Evolutionary conservation across 225 moss, liverwort and hornwort genomes (phyloP).

Genomic region (Sphagnum contortum): DNA sequence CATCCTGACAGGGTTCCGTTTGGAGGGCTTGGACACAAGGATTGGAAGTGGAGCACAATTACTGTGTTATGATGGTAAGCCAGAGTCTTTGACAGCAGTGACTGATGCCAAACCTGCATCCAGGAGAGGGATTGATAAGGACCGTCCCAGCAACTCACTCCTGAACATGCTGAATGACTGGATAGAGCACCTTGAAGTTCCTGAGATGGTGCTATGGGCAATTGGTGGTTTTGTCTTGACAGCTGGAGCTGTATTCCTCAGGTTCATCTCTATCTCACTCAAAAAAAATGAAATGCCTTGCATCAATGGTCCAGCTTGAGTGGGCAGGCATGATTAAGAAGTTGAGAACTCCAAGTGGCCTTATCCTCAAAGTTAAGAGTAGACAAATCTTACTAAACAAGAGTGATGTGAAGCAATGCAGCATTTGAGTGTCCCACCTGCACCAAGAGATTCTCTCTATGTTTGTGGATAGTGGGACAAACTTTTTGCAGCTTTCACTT

Average conservation of each 20-base stretch:
- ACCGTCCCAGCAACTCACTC: constrained; percentile 11
- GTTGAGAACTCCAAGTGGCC: not conserved
- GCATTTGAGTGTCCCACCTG: not conserved
- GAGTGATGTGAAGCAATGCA: not conserved
- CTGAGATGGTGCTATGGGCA: constrained; percentile 50
- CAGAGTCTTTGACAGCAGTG: constrained; percentile 15
- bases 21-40: constrained; percentile 12
- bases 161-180: constrained; percentile 41
- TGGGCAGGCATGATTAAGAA: not conserved
- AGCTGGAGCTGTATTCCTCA: constrained; percentile 41
- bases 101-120: constrained; percentile 6
- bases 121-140: constrained; percentile 10
- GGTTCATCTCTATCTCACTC: constrained; percentile 16
- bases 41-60: constrained; percentile 16
- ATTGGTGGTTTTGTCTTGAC: constrained; percentile 54
- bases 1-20: constrained; percentile 40
- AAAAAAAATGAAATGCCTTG: not conserved
- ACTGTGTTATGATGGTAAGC: constrained; percentile 44
- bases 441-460: not conserved
- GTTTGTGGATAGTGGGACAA: not conserved
- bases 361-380: not conserved
- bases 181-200: constrained; percentile 31
- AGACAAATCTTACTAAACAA: no score
- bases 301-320: not conserved
- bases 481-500: not conserved